These are phyloP conservation scores for Hortiboletus rubellus DNA, from an alignment of 1,284 basidiomycete genomes.

Conservation along the genomic window DNA sequence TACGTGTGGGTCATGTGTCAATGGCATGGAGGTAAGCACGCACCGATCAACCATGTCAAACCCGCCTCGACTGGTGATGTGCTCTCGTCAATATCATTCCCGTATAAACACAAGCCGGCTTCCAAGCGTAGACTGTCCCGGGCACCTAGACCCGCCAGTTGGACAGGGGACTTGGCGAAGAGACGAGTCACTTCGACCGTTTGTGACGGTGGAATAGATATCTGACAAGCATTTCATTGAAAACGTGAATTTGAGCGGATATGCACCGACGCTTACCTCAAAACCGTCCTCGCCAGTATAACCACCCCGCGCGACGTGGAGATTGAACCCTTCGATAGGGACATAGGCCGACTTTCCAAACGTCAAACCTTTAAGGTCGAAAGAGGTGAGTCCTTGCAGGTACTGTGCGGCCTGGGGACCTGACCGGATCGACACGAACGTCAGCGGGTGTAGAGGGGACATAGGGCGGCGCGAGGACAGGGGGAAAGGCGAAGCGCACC, in stretches of 20 bases:
- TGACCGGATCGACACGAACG: conserved; percentile 29
- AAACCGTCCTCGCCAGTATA: conserved; percentile 99
- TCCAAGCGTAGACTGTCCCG: conserved; percentile 93
- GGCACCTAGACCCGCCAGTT: conserved; percentile 89
- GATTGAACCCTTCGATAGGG: conserved; percentile 72
- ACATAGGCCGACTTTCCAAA: conserved; percentile 83
- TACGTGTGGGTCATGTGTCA: too few species aligned
- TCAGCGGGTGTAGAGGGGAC: background rate
- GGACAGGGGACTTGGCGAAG: conserved; percentile 73
- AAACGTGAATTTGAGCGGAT: background rate
- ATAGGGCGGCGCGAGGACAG: background rate
- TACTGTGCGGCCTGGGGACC: conserved; percentile 83
- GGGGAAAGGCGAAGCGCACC: conserved; percentile 43
- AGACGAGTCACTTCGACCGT: conserved; percentile 73
- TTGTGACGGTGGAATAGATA: conserved; percentile 84
- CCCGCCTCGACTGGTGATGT: conserved; percentile 90
- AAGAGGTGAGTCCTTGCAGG: conserved; percentile 72
- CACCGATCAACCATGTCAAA: conserved; percentile 90
- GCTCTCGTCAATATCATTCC: conserved; percentile 88
- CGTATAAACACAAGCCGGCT: conserved; percentile 98
- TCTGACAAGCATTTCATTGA: conserved; percentile 45
- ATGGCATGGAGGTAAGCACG: conserved; percentile 1
- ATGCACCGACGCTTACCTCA: conserved; percentile 56
- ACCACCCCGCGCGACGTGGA: conserved; percentile 94
- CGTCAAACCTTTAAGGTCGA: conserved; percentile 70